These are phyloP conservation scores for Globisporangium carolinianum DNA, from an alignment of 352 stramenopile species.

Conservation along the genomic window DNA sequence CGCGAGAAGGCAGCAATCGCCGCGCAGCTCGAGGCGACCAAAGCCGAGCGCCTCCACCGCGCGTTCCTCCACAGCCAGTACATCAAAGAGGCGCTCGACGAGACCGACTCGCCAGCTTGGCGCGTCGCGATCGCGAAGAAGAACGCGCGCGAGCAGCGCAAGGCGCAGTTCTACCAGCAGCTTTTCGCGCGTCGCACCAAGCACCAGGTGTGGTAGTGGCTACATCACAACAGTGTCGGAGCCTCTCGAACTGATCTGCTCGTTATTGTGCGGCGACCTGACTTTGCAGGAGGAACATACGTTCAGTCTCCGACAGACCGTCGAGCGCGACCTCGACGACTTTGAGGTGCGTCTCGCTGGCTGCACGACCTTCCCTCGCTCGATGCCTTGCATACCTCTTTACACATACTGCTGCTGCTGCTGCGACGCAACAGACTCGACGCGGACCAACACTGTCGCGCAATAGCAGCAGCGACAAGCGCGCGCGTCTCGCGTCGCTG, in stretches of 20 bases:
- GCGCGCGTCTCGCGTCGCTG: slow-evolving; percentile 3
- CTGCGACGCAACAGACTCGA: slow-evolving; percentile 3
- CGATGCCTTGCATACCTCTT: too few species aligned
- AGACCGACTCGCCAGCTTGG: slow-evolving; percentile 66
- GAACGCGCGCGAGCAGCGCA: slow-evolving; percentile 44
- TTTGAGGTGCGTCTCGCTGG: slow-evolving; percentile 33
- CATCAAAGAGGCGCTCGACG: slow-evolving; percentile 64
- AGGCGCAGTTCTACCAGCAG: slow-evolving; percentile 49
- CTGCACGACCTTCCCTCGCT: too few species aligned
- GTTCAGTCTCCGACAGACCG: slow-evolving; percentile 47
- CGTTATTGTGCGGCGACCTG: neutral
- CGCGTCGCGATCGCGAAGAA: slow-evolving; percentile 53
- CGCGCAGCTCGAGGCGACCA: slow-evolving; percentile 43
- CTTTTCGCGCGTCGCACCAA: slow-evolving; percentile 34
- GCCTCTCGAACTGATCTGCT: too few species aligned
- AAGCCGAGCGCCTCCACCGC: slow-evolving; percentile 60
- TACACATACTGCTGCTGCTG: too few species aligned
- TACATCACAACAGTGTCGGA: neutral
- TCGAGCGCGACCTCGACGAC: slow-evolving; percentile 41
- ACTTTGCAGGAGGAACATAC: slow-evolving; percentile 26
- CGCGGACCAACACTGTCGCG: neutral
- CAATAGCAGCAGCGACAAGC: neutral
- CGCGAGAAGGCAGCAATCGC: slow-evolving; percentile 22
- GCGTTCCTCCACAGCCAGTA: slow-evolving; percentile 65
- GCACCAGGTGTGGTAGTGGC: slow-evolving; percentile 20